phyloP scores from a whole-genome alignment of 1,139 yeast genomes.

The Geotrichum macrosporum region DNA sequence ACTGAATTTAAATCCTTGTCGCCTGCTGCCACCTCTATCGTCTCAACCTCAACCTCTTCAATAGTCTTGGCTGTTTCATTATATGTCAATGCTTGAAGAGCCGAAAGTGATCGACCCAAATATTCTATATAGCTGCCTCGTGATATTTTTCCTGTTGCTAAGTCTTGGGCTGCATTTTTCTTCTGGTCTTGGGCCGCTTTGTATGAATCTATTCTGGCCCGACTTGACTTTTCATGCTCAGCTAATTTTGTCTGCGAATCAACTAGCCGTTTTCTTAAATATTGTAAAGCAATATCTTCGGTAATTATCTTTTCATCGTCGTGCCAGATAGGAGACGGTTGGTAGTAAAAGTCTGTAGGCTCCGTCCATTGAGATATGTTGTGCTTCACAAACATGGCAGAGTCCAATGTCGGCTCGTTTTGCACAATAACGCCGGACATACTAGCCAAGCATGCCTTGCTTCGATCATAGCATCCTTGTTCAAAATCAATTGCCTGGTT shows the following conservation, averaged over 20 bases:
- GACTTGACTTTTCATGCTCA: constrained; percentile 34
- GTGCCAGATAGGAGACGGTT: constrained; percentile 94
- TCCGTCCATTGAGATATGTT: constrained; percentile 74
- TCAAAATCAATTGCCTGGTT: constrained; percentile 63
- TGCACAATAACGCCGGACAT: constrained; percentile 59
- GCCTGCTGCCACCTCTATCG: constrained; percentile 81
- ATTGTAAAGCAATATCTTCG: constrained; percentile 58
- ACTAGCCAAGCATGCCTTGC: constrained; percentile 50
- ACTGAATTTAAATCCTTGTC: constrained; percentile 44
- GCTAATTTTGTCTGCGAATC: constrained; percentile 32
- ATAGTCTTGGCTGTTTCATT: constrained; percentile 71
- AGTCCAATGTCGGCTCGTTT: constrained; percentile 71
- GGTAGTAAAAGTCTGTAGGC: constrained; percentile 76
- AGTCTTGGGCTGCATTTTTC: constrained; percentile 24
- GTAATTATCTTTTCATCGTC: constrained; percentile 80
- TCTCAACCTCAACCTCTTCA: constrained; percentile 82
- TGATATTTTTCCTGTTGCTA: constrained; percentile 25
- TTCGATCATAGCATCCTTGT: constrained; percentile 50
- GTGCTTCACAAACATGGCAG: constrained; percentile 91
- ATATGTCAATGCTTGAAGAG: constrained; percentile 60
- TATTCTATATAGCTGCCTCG: constrained; percentile 42
- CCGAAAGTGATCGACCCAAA: constrained; percentile 51
- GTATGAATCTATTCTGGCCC: constrained; percentile 31
- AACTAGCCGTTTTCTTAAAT: constrained; percentile 57
- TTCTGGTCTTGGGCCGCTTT: constrained; percentile 30